Evolutionary conservation across 805 yeast species (phyloP), one percentile per base, ranked within the genome.

Genomic region (Yarrowia porcina): DNA sequence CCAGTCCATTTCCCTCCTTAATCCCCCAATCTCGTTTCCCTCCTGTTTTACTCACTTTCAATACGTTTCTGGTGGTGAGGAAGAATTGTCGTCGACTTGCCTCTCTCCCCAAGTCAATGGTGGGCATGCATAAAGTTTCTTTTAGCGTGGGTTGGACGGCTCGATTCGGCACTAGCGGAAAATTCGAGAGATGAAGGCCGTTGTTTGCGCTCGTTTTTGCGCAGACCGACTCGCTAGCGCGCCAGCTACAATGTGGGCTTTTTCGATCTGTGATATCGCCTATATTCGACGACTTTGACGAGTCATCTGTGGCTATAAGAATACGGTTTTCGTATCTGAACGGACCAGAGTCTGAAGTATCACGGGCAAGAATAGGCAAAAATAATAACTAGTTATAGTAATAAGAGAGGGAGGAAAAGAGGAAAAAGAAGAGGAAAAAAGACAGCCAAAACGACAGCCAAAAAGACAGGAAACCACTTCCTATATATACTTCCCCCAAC

Each of bases 21-120:
- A 30, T 9, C 20, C n/a, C 10, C 2, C 47, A 12, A 4, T 25
- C 9, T 12, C 15, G 30, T 15, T 6, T 23, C 18, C n/a, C 18
- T 23, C 44, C n/a, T 13, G 2, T 32, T 5, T 17, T 27, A 45
- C 52, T 45, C 52, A 45, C 52, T 30, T 45, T 45, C 17, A 45
- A 45, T 12, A 45, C 39, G 54, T 3, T 59, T 21, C 66, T 65
- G 64, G 23, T 32, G 36, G n/a, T 57, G 42, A 41, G 44, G 63
- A 18, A 30, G 44, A n/a, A 44, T 27, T 25, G 59, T 33, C 60
- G 32, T 28, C 60, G 44, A 33, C 35, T n/a, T n/a, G n/a, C n/a
- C n/a, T 32, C 11, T 11, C 35, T 36, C 33, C 35, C 60, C 60
- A 60, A 33, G 45, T 35, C 25, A 36, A 47, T 30, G 42, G 39